A percentile compares a stretch with the other conserved stretches of the same genome.
Evolutionary conservation across 1,139 yeast genomes (phyloP).

Genomic region (Protomyces gravidus): DNA sequence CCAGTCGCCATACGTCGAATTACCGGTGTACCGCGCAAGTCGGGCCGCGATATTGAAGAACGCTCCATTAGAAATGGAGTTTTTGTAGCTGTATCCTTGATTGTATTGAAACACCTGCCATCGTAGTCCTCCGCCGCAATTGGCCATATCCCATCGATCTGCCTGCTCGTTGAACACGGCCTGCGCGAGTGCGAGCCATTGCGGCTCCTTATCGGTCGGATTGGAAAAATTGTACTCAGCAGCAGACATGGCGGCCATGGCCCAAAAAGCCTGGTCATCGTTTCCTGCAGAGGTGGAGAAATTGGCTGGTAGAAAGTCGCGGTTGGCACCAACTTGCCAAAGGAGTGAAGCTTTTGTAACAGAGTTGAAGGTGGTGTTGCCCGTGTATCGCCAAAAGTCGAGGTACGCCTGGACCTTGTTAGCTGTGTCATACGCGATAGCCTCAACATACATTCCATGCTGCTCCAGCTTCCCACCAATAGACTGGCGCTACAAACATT

Average conservation of each 20-base stretch:
- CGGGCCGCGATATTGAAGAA: slow-evolving; percentile 74
- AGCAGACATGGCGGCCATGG: slow-evolving; percentile 74
- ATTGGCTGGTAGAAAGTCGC: slow-evolving; percentile 69
- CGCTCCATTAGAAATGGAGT: slow-evolving; percentile 73
- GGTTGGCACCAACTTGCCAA: slow-evolving; percentile 62
- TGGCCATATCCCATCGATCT: slow-evolving; percentile 61
- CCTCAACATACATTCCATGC: slow-evolving; percentile 48
- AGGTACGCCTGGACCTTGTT: slow-evolving; percentile 37
- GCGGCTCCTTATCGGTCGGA: slow-evolving; percentile 52
- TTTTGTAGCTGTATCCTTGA: slow-evolving; percentile 73
- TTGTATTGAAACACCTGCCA: slow-evolving; percentile 83
- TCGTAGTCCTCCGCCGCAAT: slow-evolving; percentile 73
- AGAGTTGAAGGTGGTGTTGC: slow-evolving; percentile 57
- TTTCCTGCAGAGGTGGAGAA: slow-evolving; percentile 80
- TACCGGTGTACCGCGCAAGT: slow-evolving; percentile 65
- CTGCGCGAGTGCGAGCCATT: slow-evolving; percentile 68
- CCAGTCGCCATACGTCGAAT: slow-evolving; percentile 58
- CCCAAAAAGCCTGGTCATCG: slow-evolving; percentile 94
- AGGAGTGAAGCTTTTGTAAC: slow-evolving; percentile 56
- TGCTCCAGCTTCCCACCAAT: slow-evolving; percentile 96
- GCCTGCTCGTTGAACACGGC: slow-evolving; percentile 75
- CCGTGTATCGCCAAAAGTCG: slow-evolving; percentile 61
- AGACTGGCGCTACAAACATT: slow-evolving; percentile 68
- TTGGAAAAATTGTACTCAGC: slow-evolving; percentile 72
- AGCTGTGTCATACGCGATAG: not conserved